Percentiles rank a stretch among this genome's conserved stretches.
phyloP scores from a whole-genome alignment of 306 rosid genomes.

The Parietaria judaica region DNA sequence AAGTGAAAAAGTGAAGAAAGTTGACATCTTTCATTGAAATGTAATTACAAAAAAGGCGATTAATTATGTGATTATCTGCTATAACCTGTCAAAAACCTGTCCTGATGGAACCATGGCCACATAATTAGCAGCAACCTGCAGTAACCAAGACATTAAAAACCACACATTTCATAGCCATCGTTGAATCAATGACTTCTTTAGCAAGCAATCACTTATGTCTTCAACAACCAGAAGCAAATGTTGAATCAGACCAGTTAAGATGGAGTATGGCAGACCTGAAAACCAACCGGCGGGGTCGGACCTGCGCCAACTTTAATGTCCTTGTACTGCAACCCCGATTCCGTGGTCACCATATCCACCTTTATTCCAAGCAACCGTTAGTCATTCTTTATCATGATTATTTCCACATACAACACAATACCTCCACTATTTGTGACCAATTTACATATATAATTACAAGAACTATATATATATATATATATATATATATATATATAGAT shows the following conservation, averaged over 20 bases:
- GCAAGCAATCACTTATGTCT: too few relatives aligned
- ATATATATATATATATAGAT: too few relatives aligned
- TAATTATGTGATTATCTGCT: background rate
- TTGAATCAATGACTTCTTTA: too few relatives aligned
- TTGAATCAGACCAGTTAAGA: too few relatives aligned
- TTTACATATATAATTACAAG: too few relatives aligned
- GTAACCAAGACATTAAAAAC: background rate
- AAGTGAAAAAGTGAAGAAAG: constrained; percentile 1
- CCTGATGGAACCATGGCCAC: constrained; percentile 98
- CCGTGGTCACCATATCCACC: constrained; percentile 82
- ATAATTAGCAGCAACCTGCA: constrained; percentile 89
- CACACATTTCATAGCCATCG: background rate
- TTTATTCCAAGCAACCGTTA: constrained; percentile 26
- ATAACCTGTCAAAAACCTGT: constrained; percentile 91
- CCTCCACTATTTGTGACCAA: too few relatives aligned
- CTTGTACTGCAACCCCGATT: constrained; percentile 85
- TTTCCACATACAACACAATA: too few relatives aligned
- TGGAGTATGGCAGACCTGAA: constrained; percentile 47
- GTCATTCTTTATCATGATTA: background rate
- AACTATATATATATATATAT: too few relatives aligned
- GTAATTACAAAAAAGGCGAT: background rate
- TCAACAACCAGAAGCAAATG: too few relatives aligned
- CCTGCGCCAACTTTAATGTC: constrained; percentile 84
- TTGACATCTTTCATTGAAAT: background rate
- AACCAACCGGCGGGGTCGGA: constrained; percentile 88